Evolutionary conservation across 1,139 yeast genomes (phyloP), one percentile per base, ranked within the genome.

Genomic region (Suhomyces taliae): DNA sequence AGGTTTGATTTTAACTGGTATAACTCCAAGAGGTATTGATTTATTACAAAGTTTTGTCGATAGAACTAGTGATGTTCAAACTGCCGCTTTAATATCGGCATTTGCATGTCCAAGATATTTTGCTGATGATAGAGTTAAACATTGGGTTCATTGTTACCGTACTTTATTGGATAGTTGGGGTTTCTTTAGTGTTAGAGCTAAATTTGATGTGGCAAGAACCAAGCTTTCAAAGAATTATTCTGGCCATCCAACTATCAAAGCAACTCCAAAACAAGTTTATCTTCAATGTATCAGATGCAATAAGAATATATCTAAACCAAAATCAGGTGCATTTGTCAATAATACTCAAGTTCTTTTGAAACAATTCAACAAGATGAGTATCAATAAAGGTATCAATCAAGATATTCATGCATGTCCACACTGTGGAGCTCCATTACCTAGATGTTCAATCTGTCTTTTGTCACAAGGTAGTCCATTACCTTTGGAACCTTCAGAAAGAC

Each of bases 41-140:
- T 73, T 93, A 41, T 65, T 93, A 34, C 97, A 91, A 64, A 81
- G 90, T 2, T 93, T 87, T 65, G 95, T 91, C 37, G 95, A 90
- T 61, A 76, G 93, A 56, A 89, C 97, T 0, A 82, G 90, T 49
- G 99, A 93, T 64, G 88, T 91, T 2, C 99, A 93, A 65, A 90
- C 97, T 0, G 97, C 96, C 0, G 85, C 96, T 0, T 68, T 91
- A 43, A 82, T 91, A 9, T 80, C 90, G 0, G 76, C 91, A 2
- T 89, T 81, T 68, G 96, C 90, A 0, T 84, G 86, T 44, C 97
- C 98, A 0, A 72, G 93, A 50, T 90, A 87, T 61, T 88, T 91
- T 61, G 66, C 66, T 12, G 96, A 90, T 60, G 67, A 66, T 3
- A 69, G 95, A 49, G 89, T 85, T 2, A 84, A 83, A 38, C 81